Evolutionary conservation across 495 filamentous ascomycete genomes (phyloP), one percentile per base, ranked within the genome.

Genomic region (Staphylotrichum longicolle): DNA sequence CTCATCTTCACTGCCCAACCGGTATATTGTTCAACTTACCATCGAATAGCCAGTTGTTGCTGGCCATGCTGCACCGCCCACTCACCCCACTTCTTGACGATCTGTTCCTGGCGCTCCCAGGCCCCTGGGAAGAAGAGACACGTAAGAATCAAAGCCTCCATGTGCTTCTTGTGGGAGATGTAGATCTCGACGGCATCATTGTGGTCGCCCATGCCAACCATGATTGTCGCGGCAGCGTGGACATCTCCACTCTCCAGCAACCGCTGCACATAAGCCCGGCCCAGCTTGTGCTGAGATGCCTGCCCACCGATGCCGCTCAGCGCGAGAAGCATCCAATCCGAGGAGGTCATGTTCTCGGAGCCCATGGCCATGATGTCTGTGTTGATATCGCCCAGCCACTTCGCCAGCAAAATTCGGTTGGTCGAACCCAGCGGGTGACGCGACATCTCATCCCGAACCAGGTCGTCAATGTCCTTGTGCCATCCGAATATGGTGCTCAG

Each of bases 131-230:
- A 87, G 37, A 89, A 80, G 11, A 91, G 80, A 70, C 88, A 93
- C 8, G 87, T 88, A 64, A 95, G 80, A 14, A 94, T 79, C 41
- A 94, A 80, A 45, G 91, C 94, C 76, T 96, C 96, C 90, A 98
- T 88, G 72, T 86, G 95, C 74, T 85, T 85, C 68, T 88, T 91
- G 62, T 91, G 91, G 20, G 93, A 96, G 40, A 97, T 85, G 70
- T 98, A 98, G 40, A 98, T 89, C 71, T 98, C 94, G 62, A 98
- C 89, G 0, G 95, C 94, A 72, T 98, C 95, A 65, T 96, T 93
- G 63, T 87, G 83, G 66, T 97, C 93, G 7, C 92, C 95, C 67
- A 98, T 83, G 14, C 91, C 93, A 14, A 98, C 85, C 61, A 98
- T 82, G 63, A 96, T 91, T 8, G 95, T 90, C 32, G 91, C 91